Evolutionary conservation across 2,329 filamentous ascomycete species (phyloP).

Genomic region (Aspergillus awamori): DNA sequence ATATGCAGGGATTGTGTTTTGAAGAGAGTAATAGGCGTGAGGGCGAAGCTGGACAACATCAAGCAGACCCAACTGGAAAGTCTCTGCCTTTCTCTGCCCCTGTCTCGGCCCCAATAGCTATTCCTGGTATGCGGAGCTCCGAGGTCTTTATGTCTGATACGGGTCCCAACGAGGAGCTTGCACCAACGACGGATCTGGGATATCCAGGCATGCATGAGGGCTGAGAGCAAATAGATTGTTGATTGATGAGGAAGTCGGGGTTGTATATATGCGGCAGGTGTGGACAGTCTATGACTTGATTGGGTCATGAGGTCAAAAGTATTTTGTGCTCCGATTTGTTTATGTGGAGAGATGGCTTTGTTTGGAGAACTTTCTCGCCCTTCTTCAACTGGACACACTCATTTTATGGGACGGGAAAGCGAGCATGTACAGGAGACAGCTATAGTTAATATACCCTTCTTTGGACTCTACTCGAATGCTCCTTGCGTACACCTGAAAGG

Average conservation of each 20-base stretch:
- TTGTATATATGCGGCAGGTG: not conserved
- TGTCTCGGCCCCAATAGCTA: constrained; percentile 23
- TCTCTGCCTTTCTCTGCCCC: constrained; percentile 8
- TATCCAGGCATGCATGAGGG: constrained; percentile 7
- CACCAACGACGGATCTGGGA: not conserved
- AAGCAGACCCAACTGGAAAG: constrained; percentile 5
- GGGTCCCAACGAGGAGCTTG: constrained; percentile 3
- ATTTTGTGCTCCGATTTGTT: not conserved
- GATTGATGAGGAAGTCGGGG: not conserved
- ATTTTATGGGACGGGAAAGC: not conserved
- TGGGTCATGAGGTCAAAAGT: not conserved
- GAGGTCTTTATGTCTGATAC: constrained; percentile 19
- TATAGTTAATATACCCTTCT: not conserved
- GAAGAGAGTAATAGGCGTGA: constrained; percentile 18
- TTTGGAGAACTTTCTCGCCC: not conserved
- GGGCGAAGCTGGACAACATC: constrained; percentile 12
- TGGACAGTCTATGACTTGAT: not conserved
- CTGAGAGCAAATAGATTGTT: not conserved
- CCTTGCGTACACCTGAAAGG: not conserved
- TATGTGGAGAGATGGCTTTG: not conserved
- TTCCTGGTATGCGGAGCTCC: constrained; percentile 24
- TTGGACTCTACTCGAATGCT: not conserved
- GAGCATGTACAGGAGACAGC: not conserved
- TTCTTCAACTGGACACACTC: not conserved
- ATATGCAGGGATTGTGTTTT: constrained; percentile 32